Conservation (phyloP, 805 yeast genomes). For the Myxozyma kluyveri region DNA sequence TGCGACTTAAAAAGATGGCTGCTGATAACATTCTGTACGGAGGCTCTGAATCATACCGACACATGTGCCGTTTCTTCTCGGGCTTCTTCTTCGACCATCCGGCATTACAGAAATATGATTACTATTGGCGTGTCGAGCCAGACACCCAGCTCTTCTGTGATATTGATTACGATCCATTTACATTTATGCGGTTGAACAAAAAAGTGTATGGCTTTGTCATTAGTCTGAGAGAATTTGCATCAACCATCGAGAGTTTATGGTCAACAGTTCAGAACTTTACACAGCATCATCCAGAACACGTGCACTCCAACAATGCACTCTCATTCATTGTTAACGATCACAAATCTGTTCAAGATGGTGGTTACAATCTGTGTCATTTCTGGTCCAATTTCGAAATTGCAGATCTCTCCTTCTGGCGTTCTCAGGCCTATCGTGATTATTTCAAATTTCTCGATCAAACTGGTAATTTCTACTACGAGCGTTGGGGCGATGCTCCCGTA, state of each 20-base stretch:
- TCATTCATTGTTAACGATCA: constrained; percentile 57
- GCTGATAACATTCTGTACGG: constrained; percentile 54
- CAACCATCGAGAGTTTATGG: constrained; percentile 66
- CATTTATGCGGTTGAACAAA: constrained; percentile 52
- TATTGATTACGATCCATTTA: constrained; percentile 57
- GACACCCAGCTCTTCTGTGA: constrained; percentile 72
- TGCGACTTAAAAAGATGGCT: constrained; percentile 47
- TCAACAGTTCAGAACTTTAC: constrained; percentile 50
- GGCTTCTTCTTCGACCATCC: constrained; percentile 69
- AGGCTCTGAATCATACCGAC: constrained; percentile 59
- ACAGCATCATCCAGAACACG: constrained; percentile 46
- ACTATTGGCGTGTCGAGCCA: constrained; percentile 86
- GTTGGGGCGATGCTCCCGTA: constrained; percentile 82
- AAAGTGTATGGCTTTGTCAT: constrained; percentile 66
- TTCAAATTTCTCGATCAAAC: constrained; percentile 56
- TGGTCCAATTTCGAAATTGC: constrained; percentile 78
- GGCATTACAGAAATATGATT: constrained; percentile 56
- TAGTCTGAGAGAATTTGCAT: constrained; percentile 52
- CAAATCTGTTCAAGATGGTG: constrained; percentile 45
- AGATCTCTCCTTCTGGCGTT: constrained; percentile 54
- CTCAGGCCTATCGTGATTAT: constrained; percentile 50
- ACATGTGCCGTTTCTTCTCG: constrained; percentile 78
- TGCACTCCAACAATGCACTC: constrained; percentile 63
- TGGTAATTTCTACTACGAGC: constrained; percentile 67
- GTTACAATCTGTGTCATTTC: constrained; percentile 73